Base-by-base conservation (phyloP, 2,329 filamentous ascomycete genomes). In the Aspergillus pseudonomiae region DNA sequence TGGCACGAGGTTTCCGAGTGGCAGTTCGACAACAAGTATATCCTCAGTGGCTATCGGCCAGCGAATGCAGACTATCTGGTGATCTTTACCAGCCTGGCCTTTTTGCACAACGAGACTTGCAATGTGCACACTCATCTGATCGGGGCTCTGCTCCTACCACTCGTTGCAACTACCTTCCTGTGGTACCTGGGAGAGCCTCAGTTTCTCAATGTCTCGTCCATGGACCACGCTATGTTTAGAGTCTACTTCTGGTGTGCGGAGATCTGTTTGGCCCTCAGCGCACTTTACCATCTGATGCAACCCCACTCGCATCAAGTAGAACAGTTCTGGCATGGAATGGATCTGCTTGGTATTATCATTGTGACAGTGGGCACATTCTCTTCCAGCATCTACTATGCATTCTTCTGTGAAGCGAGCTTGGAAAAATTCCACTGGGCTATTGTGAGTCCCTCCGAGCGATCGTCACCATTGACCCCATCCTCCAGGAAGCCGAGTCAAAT, bases 41-140 rank as follows among this genome's bases (percentile, higher is more conserved):
- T 68, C 54, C 63, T 68, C 34, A 60, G 61, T 34, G 65, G 67
- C 58, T 68, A 68, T 62, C 67, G 65, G 32, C 67, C 48, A 53
- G 65, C 50, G 54, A 61, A 65, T 59, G 65, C 65, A 65, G 62
- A 62, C 48, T 64, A 67, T 60, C 39, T 63, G 28, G 63, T 62
- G 56, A 65, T 69, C 57, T 54, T 67, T 54, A 60, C 64, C 57
- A 63, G 64, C 66, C 55, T 69, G 53, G 63, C 59, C 39, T 68
- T 67, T 59, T 41, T 69, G 58, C 66, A 68, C 57, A 67, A 70
- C 43, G 67, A 70, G 63, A 48, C 67, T 55, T 64, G 61, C 58
- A 68, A 69, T 61, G 57, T 69, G 14, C 68, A 69, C 52, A 65
- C 65, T 52, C 66, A 69, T 59, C 66, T 69, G 36, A 58, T 68